Percentiles rank a stretch among this genome's conserved stretches.
Evolutionary conservation across 2,329 filamentous ascomycete genomes (phyloP).

Genomic region (Exophiala oligosperma): DNA sequence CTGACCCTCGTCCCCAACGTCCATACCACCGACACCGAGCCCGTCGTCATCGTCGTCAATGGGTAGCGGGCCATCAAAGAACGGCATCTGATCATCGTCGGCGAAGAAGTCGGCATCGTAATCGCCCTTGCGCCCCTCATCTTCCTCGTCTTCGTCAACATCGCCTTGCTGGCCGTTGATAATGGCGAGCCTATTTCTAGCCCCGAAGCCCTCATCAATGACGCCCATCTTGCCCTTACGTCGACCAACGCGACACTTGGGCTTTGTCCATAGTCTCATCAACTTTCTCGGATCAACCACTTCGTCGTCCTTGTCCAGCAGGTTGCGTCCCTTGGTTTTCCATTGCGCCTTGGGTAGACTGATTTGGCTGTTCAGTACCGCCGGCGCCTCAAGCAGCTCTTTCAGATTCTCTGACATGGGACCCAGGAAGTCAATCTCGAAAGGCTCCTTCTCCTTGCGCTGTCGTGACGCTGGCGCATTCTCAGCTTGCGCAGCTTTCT

Average conservation of each 20-base stretch:
- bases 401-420: slow-evolving; percentile 70
- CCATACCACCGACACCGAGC: slow-evolving; percentile 4
- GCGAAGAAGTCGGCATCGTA: slow-evolving; percentile 96
- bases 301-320: slow-evolving; percentile 88
- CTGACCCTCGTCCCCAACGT: slow-evolving; percentile 30
- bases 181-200: slow-evolving; percentile 58
- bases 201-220: slow-evolving; percentile 97
- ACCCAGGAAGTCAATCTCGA: slow-evolving; percentile 86
- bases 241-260: slow-evolving; percentile 78
- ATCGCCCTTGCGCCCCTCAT: slow-evolving; percentile 63
- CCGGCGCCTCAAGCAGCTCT: slow-evolving; percentile 78
- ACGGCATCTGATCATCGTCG: slow-evolving; percentile 61
- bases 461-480: slow-evolving; percentile 51
- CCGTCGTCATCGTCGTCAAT: slow-evolving; percentile 48
- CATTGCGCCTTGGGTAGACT: slow-evolving; percentile 90
- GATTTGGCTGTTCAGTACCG: slow-evolving; percentile 76
- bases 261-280: slow-evolving; percentile 88
- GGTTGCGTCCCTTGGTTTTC: slow-evolving; percentile 89
- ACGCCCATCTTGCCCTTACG: slow-evolving; percentile 67
- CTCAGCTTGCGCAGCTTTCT: slow-evolving; percentile 59
- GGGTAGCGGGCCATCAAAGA: slow-evolving; percentile 46
- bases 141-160: slow-evolving; percentile 33
- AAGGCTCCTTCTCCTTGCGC: slow-evolving; percentile 93
- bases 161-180: slow-evolving; percentile 32
- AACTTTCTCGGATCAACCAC: slow-evolving; percentile 95